These are phyloP conservation scores for Glycine soja DNA, from an alignment of 306 rosid genomes.

Conservation along the genomic window DNA sequence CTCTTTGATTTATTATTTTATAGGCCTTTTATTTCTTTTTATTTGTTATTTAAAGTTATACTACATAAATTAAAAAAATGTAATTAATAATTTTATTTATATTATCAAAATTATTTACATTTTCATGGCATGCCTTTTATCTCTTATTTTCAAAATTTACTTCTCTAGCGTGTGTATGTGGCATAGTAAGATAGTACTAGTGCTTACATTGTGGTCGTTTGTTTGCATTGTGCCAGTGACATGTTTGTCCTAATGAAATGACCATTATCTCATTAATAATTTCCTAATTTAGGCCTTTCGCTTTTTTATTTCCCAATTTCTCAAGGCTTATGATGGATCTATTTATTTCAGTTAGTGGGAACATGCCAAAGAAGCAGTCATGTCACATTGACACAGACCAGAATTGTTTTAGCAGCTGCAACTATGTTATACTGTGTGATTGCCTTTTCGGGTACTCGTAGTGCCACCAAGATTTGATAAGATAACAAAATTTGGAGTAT, in stretches of 20 bases:
- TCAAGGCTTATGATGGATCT: conserved; percentile 31
- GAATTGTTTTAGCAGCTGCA: conserved; percentile 24
- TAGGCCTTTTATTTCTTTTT: neutral
- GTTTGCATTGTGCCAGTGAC: conserved; percentile 21
- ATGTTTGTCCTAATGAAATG: conserved; percentile 40
- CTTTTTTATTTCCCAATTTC: conserved; percentile 8
- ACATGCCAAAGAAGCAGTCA: conserved; percentile 47
- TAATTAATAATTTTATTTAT: neutral
- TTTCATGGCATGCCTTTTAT: neutral
- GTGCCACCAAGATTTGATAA: conserved; percentile 47
- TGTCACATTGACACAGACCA: conserved; percentile 44
- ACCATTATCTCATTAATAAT: conserved; percentile 10
- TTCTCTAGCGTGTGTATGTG: neutral
- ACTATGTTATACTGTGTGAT: conserved; percentile 29
- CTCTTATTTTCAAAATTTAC: no score
- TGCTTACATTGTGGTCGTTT: conserved; percentile 47
- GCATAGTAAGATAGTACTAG: neutral
- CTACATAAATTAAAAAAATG: neutral
- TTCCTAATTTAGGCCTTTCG: conserved; percentile 23
- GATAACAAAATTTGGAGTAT: conserved; percentile 44
- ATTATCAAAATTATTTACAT: neutral
- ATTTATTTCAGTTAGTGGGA: conserved; percentile 24
- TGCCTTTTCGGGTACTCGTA: conserved; percentile 44
- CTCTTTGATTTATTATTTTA: neutral
- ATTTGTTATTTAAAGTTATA: neutral